Conservation (phyloP, 2,329 filamentous ascomycete genomes). For the Raffaelea arxii region DNA sequence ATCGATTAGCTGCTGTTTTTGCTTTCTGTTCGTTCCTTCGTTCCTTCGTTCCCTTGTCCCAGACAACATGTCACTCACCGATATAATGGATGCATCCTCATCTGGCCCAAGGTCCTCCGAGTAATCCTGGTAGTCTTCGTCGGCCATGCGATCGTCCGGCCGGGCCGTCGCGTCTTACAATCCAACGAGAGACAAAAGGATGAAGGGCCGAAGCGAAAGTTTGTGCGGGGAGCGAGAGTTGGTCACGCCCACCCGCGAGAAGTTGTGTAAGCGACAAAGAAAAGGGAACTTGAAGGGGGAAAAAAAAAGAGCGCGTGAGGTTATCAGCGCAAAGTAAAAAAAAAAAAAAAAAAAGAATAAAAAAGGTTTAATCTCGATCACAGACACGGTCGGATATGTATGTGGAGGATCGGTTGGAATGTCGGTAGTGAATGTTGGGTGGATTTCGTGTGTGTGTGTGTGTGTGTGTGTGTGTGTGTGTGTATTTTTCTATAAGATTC, state of each 20-base stretch:
- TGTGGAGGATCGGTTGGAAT: too few relatives aligned
- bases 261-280: too few relatives aligned
- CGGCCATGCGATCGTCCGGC: constrained; percentile 16
- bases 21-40: background rate
- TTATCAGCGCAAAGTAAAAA: too few relatives aligned
- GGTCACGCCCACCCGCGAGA: too few relatives aligned
- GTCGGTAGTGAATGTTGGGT: too few relatives aligned
- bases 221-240: too few relatives aligned
- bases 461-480: background rate
- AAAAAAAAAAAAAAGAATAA: background rate
- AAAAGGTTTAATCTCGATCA: too few relatives aligned
- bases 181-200: background rate
- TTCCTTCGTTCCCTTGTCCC: background rate
- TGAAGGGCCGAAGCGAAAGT: background rate
- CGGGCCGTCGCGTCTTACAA: background rate
- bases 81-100: constrained; percentile 37
- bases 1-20: constrained; percentile 2
- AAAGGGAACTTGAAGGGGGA: too few relatives aligned
- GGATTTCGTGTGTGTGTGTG: background rate
- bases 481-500: background rate
- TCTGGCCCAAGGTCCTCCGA: constrained; percentile 34
- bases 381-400: too few relatives aligned
- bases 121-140: constrained; percentile 29
- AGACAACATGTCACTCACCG: constrained; percentile 16
- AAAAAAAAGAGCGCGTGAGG: too few relatives aligned